These are phyloP conservation scores for Auriscalpium vulgare DNA, from an alignment of 768 basidiomycete species.

Conservation along the genomic window DNA sequence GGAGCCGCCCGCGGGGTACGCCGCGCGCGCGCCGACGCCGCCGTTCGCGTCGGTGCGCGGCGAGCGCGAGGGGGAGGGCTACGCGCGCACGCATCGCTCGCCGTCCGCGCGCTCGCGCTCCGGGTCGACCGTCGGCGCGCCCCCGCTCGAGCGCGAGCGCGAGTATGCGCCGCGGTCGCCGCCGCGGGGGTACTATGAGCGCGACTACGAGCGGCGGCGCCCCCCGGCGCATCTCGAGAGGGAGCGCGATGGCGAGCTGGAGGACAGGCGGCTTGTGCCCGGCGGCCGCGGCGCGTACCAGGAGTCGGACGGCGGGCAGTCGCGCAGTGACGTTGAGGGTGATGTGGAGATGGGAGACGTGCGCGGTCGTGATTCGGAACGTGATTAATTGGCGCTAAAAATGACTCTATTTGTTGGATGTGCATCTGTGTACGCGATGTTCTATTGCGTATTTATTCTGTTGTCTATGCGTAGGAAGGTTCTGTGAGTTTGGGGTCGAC, in stretches of 20 bases:
- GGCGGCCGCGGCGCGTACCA: background rate
- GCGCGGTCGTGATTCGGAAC: constrained; percentile 11
- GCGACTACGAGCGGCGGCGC: background rate
- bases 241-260: too few species aligned
- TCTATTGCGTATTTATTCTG: too few species aligned
- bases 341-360: constrained; percentile 11
- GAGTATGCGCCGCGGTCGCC: too few species aligned
- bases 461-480: too few species aligned
- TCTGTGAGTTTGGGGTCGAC: too few species aligned
- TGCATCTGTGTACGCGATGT: too few species aligned
- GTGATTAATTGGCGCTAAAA: constrained; percentile 2
- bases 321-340: constrained; percentile 7
- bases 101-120: constrained; percentile 13
- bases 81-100: constrained; percentile 14
- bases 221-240: background rate
- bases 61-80: constrained; percentile 18
- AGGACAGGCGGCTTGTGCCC: too few species aligned
- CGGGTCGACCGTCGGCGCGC: constrained; percentile 4
- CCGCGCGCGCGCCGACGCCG: constrained; percentile 1
- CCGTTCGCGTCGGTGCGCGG: too few species aligned
- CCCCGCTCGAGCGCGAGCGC: constrained; percentile 6
- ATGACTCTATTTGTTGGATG: too few species aligned
- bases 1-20: constrained; percentile 1
- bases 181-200: constrained; percentile 1
- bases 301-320: background rate